These are phyloP conservation scores for Brachypodium distachyon DNA, from an alignment of 202 grass and related monocot genomes.

Conservation along the genomic window DNA sequence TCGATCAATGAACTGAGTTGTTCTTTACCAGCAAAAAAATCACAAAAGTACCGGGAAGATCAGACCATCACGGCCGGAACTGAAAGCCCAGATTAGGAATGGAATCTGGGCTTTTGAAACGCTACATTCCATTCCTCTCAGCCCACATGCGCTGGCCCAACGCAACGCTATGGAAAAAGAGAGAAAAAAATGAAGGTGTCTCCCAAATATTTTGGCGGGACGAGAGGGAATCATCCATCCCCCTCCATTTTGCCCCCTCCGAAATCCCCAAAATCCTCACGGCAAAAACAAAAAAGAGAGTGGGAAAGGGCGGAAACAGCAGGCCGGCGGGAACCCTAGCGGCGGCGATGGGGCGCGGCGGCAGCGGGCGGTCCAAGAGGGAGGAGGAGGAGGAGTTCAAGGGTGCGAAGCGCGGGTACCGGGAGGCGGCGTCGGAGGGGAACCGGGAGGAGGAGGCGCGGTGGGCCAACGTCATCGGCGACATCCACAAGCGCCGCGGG, in stretches of 20 bases:
- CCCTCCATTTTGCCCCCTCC: neutral
- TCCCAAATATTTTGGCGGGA: constrained; percentile 50
- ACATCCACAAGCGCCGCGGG: constrained; percentile 71
- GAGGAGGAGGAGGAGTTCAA: constrained; percentile 65
- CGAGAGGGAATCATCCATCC: constrained; percentile 3
- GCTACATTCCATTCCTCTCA: neutral
- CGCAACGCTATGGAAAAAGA: neutral
- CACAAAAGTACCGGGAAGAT: too few relatives aligned
- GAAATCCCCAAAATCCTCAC: neutral
- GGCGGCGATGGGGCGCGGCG: constrained; percentile 18
- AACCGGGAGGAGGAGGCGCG: constrained; percentile 73
- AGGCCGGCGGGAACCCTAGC: constrained; percentile 25
- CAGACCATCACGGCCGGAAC: too few relatives aligned
- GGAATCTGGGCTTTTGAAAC: too few relatives aligned
- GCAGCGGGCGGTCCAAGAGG: constrained; percentile 12
- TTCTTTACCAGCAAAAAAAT: too few relatives aligned
- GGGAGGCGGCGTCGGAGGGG: constrained; percentile 54
- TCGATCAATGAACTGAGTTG: too few relatives aligned
- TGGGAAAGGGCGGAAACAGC: neutral
- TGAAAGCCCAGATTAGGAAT: too few relatives aligned
- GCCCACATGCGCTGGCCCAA: neutral
- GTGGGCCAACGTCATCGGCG: constrained; percentile 87
- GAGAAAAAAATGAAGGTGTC: neutral
- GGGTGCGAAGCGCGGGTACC: constrained; percentile 58
- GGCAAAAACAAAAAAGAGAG: too few relatives aligned